Evolutionary conservation across 768 basidiomycete genomes (phyloP).

Genomic region (Gloeostereum incarnatum): DNA sequence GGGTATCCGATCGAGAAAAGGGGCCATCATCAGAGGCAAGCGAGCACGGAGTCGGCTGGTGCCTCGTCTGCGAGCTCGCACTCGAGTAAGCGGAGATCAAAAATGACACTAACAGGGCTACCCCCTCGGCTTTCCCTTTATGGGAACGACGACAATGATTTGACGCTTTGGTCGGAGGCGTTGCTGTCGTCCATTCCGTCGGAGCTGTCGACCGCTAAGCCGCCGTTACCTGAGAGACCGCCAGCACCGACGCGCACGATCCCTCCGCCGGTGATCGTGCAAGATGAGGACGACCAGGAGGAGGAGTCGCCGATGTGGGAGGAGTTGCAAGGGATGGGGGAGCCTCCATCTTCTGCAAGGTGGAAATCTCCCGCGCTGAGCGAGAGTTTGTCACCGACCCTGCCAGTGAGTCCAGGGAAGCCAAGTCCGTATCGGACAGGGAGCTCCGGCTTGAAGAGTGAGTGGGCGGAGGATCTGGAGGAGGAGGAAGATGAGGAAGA

Average conservation of each 20-base stretch:
- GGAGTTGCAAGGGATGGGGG: slow-evolving; percentile 11
- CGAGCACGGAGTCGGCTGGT: too few species aligned
- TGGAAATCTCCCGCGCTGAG: slow-evolving; percentile 14
- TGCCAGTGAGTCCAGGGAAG: slow-evolving; percentile 12
- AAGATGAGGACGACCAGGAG: slow-evolving; percentile 8
- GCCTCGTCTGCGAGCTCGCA: too few species aligned
- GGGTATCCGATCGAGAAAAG: too few species aligned
- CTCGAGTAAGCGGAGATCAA: slow-evolving; percentile 1
- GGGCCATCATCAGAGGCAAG: too few species aligned
- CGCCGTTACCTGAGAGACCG: background rate
- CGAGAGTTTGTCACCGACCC: slow-evolving; percentile 17
- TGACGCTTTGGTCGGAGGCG: slow-evolving; percentile 28
- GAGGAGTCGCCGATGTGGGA: slow-evolving; percentile 11
- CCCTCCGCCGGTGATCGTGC: background rate
- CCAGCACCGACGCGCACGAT: background rate
- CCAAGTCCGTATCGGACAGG: background rate
- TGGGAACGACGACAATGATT: slow-evolving; percentile 20
- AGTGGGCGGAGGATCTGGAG: slow-evolving; percentile 3
- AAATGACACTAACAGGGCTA: background rate
- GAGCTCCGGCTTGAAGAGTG: background rate
- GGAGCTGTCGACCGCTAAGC: background rate
- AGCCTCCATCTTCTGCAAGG: background rate
- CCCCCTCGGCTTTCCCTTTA: slow-evolving; percentile 35
- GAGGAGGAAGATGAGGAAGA: slow-evolving; percentile 6
- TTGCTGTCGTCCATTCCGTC: slow-evolving; percentile 26